Evolutionary conservation across 306 rosid genomes (phyloP).

Genomic region (Cucumis hystrix): DNA sequence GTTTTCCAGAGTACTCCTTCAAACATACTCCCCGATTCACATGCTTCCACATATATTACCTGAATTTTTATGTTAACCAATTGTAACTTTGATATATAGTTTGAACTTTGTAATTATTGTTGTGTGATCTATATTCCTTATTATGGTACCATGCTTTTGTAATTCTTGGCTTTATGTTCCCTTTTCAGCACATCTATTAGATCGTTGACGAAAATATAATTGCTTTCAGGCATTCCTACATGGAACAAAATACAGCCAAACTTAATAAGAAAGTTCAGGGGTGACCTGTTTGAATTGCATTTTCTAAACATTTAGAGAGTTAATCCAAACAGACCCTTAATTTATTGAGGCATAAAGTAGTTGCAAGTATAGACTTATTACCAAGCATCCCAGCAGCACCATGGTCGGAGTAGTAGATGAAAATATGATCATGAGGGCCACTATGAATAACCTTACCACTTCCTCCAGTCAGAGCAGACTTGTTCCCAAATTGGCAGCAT

Average conservation of each 20-base stretch:
- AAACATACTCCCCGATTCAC: constrained; percentile 72
- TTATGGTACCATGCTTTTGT: constrained; percentile 26
- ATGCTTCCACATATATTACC: constrained; percentile 58
- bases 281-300: no score
- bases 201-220: constrained; percentile 13
- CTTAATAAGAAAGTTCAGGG: neutral
- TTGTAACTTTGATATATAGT: no score
- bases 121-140: no score
- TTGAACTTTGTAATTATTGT: no score
- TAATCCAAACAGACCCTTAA: neutral
- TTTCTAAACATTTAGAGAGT: no score
- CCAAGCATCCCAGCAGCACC: constrained; percentile 32
- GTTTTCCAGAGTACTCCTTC: constrained; percentile 47
- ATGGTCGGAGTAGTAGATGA: constrained; percentile 51
- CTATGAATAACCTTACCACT: constrained; percentile 53
- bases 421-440: constrained; percentile 42
- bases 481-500: constrained; percentile 45
- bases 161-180: constrained; percentile 34
- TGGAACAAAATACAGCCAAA: neutral
- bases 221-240: constrained; percentile 27
- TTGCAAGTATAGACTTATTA: constrained; percentile 8
- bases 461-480: constrained; percentile 37
- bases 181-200: constrained; percentile 29
- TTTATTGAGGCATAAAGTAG: neutral
- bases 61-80: no score